Conservation (phyloP, 2,329 filamentous ascomycete genomes). For the Colletotrichum shisoi region DNA sequence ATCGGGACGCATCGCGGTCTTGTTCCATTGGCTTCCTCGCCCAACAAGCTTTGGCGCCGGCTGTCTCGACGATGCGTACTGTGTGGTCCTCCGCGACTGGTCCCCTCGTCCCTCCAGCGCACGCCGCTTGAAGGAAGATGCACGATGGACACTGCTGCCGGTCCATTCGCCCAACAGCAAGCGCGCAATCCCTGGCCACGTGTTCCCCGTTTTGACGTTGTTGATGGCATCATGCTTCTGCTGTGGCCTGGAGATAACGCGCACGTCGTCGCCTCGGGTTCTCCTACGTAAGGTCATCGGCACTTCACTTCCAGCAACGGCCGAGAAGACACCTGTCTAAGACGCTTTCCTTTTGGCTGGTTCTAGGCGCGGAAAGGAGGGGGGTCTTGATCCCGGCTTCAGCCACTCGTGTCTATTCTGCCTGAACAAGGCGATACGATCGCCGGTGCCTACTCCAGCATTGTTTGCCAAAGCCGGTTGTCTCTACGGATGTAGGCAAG, state of each 20-base stretch:
- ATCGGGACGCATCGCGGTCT: background rate
- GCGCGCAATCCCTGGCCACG: background rate
- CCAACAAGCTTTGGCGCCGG: background rate
- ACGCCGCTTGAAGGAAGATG: background rate
- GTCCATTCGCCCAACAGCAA: background rate
- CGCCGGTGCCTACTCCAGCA: no score
- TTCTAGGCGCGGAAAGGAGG: background rate
- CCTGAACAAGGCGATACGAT: no score
- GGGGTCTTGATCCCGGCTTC: no score
- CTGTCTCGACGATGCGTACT: background rate
- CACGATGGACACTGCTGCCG: background rate
- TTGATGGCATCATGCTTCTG: background rate
- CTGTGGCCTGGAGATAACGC: background rate
- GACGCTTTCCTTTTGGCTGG: background rate
- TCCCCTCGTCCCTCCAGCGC: background rate
- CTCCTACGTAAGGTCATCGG: background rate
- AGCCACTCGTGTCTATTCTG: no score
- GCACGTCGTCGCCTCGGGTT: background rate
- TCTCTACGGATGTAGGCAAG: no score
- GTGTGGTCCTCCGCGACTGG: background rate
- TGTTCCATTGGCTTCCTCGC: background rate
- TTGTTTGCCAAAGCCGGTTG: no score
- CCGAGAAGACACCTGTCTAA: constrained; percentile 38
- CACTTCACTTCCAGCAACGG: background rate
- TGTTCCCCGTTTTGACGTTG: background rate